A percentile compares a stretch with the other conserved stretches of the same genome.
Evolutionary conservation across 495 filamentous ascomycete genomes (phyloP).

Genomic region (Astrothelium macrocarpum): DNA sequence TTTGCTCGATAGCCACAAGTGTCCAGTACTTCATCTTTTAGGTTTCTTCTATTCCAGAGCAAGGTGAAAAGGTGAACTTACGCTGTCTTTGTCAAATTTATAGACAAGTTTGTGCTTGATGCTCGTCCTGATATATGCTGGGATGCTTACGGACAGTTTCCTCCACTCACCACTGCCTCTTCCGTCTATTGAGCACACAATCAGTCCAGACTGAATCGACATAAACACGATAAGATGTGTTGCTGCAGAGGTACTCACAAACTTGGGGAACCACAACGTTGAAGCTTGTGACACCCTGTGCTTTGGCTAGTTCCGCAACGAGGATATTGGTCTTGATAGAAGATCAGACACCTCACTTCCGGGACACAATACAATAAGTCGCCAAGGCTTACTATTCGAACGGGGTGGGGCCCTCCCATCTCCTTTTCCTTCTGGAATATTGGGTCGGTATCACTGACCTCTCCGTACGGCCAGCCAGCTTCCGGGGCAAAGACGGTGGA

Average conservation of each 20-base stretch:
- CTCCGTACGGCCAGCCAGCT: slow-evolving; percentile 29
- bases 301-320: slow-evolving; percentile 25
- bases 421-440: slow-evolving; percentile 24
- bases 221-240: background rate
- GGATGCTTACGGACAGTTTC: slow-evolving; percentile 32
- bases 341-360: slow-evolving; percentile 8
- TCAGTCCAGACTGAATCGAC: background rate
- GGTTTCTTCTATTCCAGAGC: background rate
- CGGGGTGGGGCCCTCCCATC: slow-evolving; percentile 19
- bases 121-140: slow-evolving; percentile 27
- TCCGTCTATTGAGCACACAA: slow-evolving; percentile 26
- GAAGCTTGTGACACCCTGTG: slow-evolving; percentile 28
- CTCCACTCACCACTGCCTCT: slow-evolving; percentile 32
- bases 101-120: slow-evolving; percentile 30
- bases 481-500: slow-evolving; percentile 23
- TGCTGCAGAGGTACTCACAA: slow-evolving; percentile 25
- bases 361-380: background rate
- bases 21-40: background rate
- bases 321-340: slow-evolving; percentile 21
- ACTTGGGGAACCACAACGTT: slow-evolving; percentile 26
- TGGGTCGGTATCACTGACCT: slow-evolving; percentile 27
- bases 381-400: slow-evolving; percentile 23
- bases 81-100: slow-evolving; percentile 31
- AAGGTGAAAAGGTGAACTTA: slow-evolving; percentile 18
- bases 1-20: background rate